These are phyloP conservation scores for Auriscalpium vulgare DNA, from an alignment of 768 basidiomycete genomes.

Conservation along the genomic window DNA sequence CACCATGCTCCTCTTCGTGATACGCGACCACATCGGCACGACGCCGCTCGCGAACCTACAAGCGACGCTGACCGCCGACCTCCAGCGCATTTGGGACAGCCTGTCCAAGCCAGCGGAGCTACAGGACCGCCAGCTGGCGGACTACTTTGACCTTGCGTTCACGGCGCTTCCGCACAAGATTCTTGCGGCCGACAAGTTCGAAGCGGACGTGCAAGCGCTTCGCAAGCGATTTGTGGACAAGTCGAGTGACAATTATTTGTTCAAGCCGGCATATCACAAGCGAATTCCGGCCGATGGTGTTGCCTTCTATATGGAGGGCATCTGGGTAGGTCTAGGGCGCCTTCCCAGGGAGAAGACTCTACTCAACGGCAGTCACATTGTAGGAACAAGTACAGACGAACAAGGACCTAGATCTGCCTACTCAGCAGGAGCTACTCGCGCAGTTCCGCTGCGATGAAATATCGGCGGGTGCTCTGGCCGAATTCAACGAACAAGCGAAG, in stretches of 20 bases:
- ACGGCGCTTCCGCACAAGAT: conserved; percentile 94
- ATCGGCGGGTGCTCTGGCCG: conserved; percentile 64
- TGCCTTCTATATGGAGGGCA: conserved; percentile 93
- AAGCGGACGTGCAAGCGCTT: conserved; percentile 61
- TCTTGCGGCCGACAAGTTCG: conserved; percentile 85
- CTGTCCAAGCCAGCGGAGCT: conserved; percentile 87
- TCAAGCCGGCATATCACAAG: conserved; percentile 93
- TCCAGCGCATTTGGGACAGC: conserved; percentile 86
- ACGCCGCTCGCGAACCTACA: conserved; percentile 89
- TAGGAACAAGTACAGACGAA: conserved; percentile 18
- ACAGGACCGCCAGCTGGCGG: conserved; percentile 63
- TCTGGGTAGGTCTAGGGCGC: conserved; percentile 65
- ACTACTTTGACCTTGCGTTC: conserved; percentile 95
- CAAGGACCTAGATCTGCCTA: conserved; percentile 48
- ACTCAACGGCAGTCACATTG: too few species aligned
- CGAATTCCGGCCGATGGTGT: conserved; percentile 97
- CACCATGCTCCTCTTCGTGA: conserved; percentile 97
- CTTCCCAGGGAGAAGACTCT: too few species aligned
- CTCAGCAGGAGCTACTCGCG: conserved; percentile 94
- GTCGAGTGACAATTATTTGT: conserved; percentile 60
- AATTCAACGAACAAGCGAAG: conserved; percentile 80
- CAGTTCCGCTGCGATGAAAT: conserved; percentile 99
- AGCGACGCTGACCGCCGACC: conserved; percentile 80
- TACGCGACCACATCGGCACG: conserved; percentile 90
- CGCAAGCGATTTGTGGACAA: conserved; percentile 75